phyloP scores from a whole-genome alignment of 2,329 filamentous ascomycete species.

The Colletotrichum sp. region DNA sequence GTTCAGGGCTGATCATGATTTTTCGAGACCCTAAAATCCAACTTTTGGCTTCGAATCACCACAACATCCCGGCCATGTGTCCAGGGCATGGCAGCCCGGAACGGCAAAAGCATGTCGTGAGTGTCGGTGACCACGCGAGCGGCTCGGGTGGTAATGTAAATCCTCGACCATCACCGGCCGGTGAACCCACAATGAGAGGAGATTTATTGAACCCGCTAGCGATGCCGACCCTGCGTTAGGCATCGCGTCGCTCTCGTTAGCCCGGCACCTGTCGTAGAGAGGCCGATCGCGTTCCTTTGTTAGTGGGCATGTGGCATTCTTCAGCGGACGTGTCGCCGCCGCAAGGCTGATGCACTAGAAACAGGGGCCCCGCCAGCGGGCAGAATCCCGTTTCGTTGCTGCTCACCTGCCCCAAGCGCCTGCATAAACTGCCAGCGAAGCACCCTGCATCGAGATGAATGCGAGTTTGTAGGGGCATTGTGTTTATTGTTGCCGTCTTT shows the following conservation, averaged over 20 bases:
- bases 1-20: background rate
- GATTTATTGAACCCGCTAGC: background rate
- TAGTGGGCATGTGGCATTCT: background rate
- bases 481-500: background rate
- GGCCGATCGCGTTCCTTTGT: background rate
- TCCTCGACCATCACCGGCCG: background rate
- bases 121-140: background rate
- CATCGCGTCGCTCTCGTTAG: background rate
- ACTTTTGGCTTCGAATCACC: background rate
- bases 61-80: background rate
- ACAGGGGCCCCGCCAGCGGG: background rate
- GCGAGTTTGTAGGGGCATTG: fast-evolving
- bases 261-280: background rate
- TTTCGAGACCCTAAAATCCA: background rate
- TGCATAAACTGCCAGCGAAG: background rate
- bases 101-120: background rate
- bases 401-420: background rate
- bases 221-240: background rate
- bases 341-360: background rate
- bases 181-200: background rate
- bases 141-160: background rate
- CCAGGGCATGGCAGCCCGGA: background rate
- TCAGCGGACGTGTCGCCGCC: background rate
- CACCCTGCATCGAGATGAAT: background rate
- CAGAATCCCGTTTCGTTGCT: background rate